A percentile compares a stretch with the other conserved stretches of the same genome.
Evolutionary conservation across 2,329 filamentous ascomycete species (phyloP).

Genomic region (Ambrosiella xylebori): DNA sequence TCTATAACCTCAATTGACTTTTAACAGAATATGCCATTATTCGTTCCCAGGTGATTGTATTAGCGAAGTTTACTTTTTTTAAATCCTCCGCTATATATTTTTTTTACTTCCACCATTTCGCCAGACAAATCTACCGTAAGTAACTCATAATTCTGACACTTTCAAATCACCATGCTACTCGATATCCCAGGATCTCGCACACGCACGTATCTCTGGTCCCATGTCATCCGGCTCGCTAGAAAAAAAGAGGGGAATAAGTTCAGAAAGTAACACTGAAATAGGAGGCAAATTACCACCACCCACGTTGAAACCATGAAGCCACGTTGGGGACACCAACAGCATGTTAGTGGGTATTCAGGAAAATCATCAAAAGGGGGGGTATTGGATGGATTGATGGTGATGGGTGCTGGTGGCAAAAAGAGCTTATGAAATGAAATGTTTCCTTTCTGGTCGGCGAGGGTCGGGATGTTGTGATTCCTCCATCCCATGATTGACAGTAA

Average conservation of each 20-base stretch:
- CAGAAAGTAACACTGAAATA: no score
- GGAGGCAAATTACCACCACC: neutral
- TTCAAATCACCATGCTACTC: neutral
- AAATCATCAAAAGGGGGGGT: neutral
- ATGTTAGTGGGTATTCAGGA: neutral
- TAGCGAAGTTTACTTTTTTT: constrained; percentile 5
- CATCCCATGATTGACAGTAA: neutral
- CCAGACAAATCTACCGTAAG: constrained; percentile 1
- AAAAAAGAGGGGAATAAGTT: no score
- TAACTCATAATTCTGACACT: constrained; percentile 9
- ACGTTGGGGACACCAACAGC: constrained; percentile 2
- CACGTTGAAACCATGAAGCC: neutral
- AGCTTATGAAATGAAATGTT: neutral
- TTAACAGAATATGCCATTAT: neutral
- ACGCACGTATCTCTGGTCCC: neutral
- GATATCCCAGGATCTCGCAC: neutral
- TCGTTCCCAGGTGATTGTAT: neutral
- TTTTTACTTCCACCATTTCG: constrained; percentile 1
- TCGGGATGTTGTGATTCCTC: neutral
- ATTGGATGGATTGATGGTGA: neutral
- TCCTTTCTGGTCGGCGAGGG: neutral
- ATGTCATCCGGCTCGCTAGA: neutral
- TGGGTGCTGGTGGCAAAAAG: neutral
- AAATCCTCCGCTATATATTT: constrained; percentile 5
- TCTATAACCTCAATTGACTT: neutral